These are phyloP conservation scores for Pythium plurisporium DNA, from an alignment of 352 stramenopile genomes.

Conservation along the genomic window DNA sequence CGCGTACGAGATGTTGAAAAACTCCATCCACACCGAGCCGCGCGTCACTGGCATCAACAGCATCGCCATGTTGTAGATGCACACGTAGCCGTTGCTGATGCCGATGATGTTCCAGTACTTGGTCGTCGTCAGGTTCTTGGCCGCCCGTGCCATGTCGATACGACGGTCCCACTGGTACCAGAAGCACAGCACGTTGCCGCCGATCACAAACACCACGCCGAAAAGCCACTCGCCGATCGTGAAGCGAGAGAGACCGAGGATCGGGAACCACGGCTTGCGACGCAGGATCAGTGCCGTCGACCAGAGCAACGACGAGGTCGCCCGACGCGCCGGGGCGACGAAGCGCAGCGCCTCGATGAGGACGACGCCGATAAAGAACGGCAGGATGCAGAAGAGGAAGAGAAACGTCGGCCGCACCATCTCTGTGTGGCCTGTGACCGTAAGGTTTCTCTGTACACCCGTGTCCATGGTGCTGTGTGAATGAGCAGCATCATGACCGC, in stretches of 20 bases:
- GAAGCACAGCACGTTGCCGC: slow-evolving; percentile 57
- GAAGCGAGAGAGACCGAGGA: slow-evolving; percentile 39
- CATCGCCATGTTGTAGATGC: slow-evolving; percentile 63
- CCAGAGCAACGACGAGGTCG: slow-evolving; percentile 35
- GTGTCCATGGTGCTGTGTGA: slow-evolving; percentile 44
- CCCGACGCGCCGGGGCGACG: slow-evolving; percentile 35
- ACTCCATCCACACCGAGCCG: slow-evolving; percentile 37
- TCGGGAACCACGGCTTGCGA: slow-evolving; percentile 40
- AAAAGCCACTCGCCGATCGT: slow-evolving; percentile 57
- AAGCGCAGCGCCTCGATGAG: slow-evolving; percentile 45
- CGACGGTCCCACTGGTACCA: slow-evolving; percentile 55
- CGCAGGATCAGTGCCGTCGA: slow-evolving; percentile 40
- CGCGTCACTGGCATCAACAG: slow-evolving; percentile 23
- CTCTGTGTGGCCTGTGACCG: slow-evolving; percentile 52
- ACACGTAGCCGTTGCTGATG: slow-evolving; percentile 44
- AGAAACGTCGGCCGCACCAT: slow-evolving; percentile 66
- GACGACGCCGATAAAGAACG: slow-evolving; percentile 50
- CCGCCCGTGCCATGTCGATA: slow-evolving; percentile 2
- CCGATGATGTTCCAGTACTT: slow-evolving; percentile 46
- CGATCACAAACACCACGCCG: slow-evolving; percentile 27
- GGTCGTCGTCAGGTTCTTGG: slow-evolving; percentile 15
- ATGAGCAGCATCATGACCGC: slow-evolving; percentile 27
- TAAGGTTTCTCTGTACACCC: slow-evolving; percentile 29
- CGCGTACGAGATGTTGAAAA: slow-evolving; percentile 38
- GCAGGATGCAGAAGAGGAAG: slow-evolving; percentile 60